Percentiles rank a stretch among this genome's conserved stretches.
These are phyloP conservation scores for Phytopythium boreale DNA, from an alignment of 352 stramenopile genomes.

Conservation along the genomic window DNA sequence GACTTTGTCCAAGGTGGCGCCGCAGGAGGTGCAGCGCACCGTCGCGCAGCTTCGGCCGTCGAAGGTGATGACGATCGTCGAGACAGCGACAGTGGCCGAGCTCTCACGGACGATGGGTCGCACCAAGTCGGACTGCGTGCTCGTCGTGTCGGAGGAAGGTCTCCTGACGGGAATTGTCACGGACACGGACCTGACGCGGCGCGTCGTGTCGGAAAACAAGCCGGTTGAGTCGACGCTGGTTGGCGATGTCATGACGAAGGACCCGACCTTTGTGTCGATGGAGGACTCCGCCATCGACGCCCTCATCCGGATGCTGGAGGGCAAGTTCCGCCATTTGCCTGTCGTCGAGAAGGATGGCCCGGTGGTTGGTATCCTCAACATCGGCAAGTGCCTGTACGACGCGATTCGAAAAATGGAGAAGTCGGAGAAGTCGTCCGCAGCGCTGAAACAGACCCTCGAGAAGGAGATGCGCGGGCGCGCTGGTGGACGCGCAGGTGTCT, in stretches of 20 bases:
- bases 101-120: constrained; percentile 87
- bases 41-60: constrained; percentile 78
- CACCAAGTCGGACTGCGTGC: constrained; percentile 90
- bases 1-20: constrained; percentile 47
- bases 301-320: constrained; percentile 84
- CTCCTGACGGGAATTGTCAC: constrained; percentile 95
- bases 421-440: constrained; percentile 69
- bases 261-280: constrained; percentile 82
- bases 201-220: constrained; percentile 78
- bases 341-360: constrained; percentile 76
- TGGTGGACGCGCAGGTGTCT: constrained; percentile 33
- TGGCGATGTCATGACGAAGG: constrained; percentile 78
- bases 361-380: constrained; percentile 96
- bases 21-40: constrained; percentile 72
- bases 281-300: constrained; percentile 84
- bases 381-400: constrained; percentile 98
- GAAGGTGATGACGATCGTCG: constrained; percentile 87
- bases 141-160: constrained; percentile 90
- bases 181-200: constrained; percentile 86
- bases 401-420: constrained; percentile 97
- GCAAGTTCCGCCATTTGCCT: constrained; percentile 85
- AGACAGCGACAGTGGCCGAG: constrained; percentile 81
- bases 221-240: constrained; percentile 68
- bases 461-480: constrained; percentile 68
- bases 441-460: constrained; percentile 73